phyloP scores from a whole-genome alignment of 2,329 filamentous ascomycete genomes.

The Fusarium keratoplasticum region DNA sequence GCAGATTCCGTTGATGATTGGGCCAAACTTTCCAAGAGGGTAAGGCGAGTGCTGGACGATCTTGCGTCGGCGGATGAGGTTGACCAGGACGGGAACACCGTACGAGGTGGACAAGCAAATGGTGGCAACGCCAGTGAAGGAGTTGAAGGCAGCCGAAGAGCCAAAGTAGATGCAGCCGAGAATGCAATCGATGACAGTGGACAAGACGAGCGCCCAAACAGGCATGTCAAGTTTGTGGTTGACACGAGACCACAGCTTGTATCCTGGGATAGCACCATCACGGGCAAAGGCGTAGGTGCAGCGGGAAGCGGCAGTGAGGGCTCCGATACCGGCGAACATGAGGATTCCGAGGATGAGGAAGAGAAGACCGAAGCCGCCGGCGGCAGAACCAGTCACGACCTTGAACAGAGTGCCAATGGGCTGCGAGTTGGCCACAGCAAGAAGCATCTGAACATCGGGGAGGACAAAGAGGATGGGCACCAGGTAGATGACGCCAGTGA shows the following conservation, averaged over 20 bases:
- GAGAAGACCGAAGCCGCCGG: conserved; percentile 79
- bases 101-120: conserved; percentile 83
- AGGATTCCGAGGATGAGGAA: conserved; percentile 82
- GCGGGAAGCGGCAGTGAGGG: conserved; percentile 78
- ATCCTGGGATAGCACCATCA: conserved; percentile 79
- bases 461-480: conserved; percentile 82
- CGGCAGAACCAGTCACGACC: conserved; percentile 77
- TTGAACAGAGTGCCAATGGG: conserved; percentile 83
- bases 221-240: conserved; percentile 76
- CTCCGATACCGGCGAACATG: conserved; percentile 80
- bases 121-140: conserved; percentile 83
- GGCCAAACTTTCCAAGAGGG: conserved; percentile 76
- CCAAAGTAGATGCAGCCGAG: conserved; percentile 85
- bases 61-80: conserved; percentile 73
- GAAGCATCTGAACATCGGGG: conserved; percentile 72
- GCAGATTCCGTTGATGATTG: conserved; percentile 74
- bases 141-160: conserved; percentile 80
- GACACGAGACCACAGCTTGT: conserved; percentile 73
- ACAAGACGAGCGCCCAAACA: conserved; percentile 75
- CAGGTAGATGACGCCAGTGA: conserved; percentile 73
- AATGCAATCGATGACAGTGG: conserved; percentile 75
- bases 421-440: conserved; percentile 76
- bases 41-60: conserved; percentile 74
- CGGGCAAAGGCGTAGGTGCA: conserved; percentile 83
- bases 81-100: conserved; percentile 80